These are phyloP conservation scores for Trichosanthes truncata DNA, from an alignment of 306 rosid species.

Conservation along the genomic window DNA sequence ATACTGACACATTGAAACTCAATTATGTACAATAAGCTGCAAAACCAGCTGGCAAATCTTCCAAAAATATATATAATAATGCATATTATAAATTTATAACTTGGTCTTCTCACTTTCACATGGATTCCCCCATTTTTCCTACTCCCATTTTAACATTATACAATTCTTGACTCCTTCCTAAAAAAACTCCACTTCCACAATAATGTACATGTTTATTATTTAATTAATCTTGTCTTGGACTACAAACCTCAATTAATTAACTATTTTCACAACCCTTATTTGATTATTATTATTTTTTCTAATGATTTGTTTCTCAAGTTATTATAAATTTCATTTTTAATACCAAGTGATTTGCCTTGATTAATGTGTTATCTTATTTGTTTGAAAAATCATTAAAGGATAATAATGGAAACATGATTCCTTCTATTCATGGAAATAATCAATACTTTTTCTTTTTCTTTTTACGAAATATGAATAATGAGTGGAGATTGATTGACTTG, in stretches of 20 bases:
- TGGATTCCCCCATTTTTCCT: constrained; percentile 7
- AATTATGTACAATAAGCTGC: constrained; percentile 1
- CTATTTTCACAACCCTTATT: not conserved
- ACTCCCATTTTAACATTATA: not conserved
- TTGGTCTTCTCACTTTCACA: constrained; percentile 5
- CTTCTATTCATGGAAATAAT: not conserved
- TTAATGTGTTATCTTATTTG: not conserved
- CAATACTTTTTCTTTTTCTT: not conserved
- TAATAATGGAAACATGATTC: not conserved
- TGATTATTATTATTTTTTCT: not conserved
- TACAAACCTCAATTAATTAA: not conserved
- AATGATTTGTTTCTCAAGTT: not conserved
- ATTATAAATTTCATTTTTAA: not conserved
- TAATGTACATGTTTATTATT: not conserved
- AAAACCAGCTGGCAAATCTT: constrained; percentile 5
- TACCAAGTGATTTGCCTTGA: not conserved
- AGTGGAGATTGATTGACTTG: not conserved
- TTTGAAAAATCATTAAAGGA: not conserved
- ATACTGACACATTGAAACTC: not conserved
- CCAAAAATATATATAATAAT: not conserved
- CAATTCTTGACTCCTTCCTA: not conserved
- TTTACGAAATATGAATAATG: not conserved
- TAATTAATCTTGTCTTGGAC: not conserved
- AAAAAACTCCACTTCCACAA: not conserved
- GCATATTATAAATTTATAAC: not conserved